Conservation (phyloP, 2,329 filamentous ascomycete genomes). For the Fusarium temperatum region DNA sequence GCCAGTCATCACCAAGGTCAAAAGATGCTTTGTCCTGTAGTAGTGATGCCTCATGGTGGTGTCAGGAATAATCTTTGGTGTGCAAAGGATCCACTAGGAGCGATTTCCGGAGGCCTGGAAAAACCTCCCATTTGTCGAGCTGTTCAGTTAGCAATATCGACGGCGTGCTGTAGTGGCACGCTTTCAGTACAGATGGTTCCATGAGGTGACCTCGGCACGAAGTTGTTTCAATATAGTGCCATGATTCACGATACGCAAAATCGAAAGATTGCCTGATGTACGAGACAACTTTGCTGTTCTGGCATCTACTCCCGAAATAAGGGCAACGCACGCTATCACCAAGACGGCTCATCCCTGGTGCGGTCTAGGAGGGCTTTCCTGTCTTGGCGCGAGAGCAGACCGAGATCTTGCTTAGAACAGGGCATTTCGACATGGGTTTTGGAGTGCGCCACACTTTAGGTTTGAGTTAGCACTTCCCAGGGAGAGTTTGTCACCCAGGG, state of each 20-base stretch:
- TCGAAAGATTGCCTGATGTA: neutral
- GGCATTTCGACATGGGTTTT: slow-evolving; percentile 30
- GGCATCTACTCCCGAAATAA: neutral
- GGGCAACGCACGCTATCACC: slow-evolving; percentile 19
- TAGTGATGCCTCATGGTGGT: slow-evolving; percentile 28
- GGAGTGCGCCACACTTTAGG: slow-evolving; percentile 28
- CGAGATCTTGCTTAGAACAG: slow-evolving; percentile 32
- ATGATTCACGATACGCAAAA: slow-evolving; percentile 12
- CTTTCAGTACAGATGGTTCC: slow-evolving; percentile 32
- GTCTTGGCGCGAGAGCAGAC: slow-evolving; percentile 19
- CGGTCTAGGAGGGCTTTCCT: slow-evolving; percentile 6
- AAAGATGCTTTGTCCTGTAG: slow-evolving; percentile 23
- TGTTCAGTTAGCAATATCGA: slow-evolving; percentile 30
- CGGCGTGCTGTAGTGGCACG: slow-evolving; percentile 41
- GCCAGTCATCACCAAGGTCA: slow-evolving; percentile 14
- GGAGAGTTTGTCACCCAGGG: slow-evolving; percentile 19
- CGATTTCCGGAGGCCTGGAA: slow-evolving; percentile 42
- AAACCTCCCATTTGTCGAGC: slow-evolving; percentile 42
- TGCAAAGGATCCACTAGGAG: slow-evolving; percentile 38
- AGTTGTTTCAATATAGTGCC: slow-evolving; percentile 4
- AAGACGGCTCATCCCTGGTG: slow-evolving; percentile 28
- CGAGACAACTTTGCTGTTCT: neutral
- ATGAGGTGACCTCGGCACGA: slow-evolving; percentile 27
- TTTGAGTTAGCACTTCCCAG: slow-evolving; percentile 27
- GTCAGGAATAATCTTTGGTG: slow-evolving; percentile 45